Evolutionary conservation across 2,329 filamentous ascomycete genomes (phyloP), one percentile per base, ranked within the genome.

Genomic region (Penicillium sp.): DNA sequence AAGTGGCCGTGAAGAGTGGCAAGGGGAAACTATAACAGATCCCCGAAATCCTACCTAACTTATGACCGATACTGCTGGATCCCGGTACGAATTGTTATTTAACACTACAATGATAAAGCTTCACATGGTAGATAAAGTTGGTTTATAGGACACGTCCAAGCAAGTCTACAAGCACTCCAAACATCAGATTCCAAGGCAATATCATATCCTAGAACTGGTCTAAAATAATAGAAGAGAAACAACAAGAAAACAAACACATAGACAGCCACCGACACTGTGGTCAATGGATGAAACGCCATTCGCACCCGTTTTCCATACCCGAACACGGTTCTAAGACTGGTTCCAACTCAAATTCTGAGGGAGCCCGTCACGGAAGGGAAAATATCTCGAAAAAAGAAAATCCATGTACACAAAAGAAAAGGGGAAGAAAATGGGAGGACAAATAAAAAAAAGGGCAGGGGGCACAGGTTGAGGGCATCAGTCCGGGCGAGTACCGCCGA

Each of bases 261-360:
- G 58, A 65, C 61, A 57, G 60, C 60, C 66, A 67, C 68, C 70
- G 63, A 71, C 65, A 66, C 65, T 56, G 64, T 60, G 55, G 61
- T 65, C 68, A 66, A 68, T 60, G 59, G 59, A 72, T 66, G 64
- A 70, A 76, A 76, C 73, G 74, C 74, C 74, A 70, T 72, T 71
- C 70, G 65, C 72, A 74, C 71, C 72, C 65, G 66, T 75, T 76
- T 75, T 74, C 72, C 72, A 72, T 69, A 72, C 70, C 74, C 72
- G 69, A 74, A 73, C 72, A 73, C 67, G 71, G 67, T 74, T 76
- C 73, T 76, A 75, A 71, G 70, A 72, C 63, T 59, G 50, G 53
- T 65, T 71, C 68, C 70, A 73, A 71, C 67, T 72, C 61, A 68
- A 66, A 71, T 63, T 60, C 62, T 51, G 60, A 62, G 60, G 60